phyloP scores from a whole-genome alignment of 768 basidiomycete species.

The Crassisporium funariophilum region DNA sequence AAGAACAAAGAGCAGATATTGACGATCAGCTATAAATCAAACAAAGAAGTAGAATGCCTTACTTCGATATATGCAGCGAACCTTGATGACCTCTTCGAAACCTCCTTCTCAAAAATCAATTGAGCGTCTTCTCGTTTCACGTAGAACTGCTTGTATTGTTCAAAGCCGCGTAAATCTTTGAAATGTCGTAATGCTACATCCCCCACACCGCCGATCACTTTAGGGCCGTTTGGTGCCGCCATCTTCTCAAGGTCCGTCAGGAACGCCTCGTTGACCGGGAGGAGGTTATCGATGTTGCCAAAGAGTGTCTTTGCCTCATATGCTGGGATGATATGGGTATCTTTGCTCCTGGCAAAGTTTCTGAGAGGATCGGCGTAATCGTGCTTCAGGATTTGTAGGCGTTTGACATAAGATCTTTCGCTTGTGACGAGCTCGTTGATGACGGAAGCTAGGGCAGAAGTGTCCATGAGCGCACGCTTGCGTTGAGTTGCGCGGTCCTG shows the following conservation, averaged over 20 bases:
- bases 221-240: conserved; percentile 59
- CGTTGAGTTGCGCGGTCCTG: conserved; percentile 46
- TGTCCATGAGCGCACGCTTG: conserved; percentile 64
- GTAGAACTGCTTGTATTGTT: conserved; percentile 90
- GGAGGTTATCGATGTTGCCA: conserved; percentile 87
- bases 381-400: conserved; percentile 78
- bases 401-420: conserved; percentile 85
- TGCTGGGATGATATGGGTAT: conserved; percentile 82
- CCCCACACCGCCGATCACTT: conserved; percentile 67
- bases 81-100: conserved; percentile 74
- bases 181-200: conserved; percentile 89
- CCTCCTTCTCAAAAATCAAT: conserved; percentile 80
- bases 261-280: conserved; percentile 90
- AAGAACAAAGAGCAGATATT: conserved; percentile 14
- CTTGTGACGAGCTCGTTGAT: conserved; percentile 88
- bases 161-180: conserved; percentile 80
- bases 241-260: conserved; percentile 82
- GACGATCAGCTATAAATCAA: conserved; percentile 5
- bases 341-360: conserved; percentile 79
- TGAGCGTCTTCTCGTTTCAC: conserved; percentile 93
- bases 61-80: conserved; percentile 91
- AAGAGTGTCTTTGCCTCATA: conserved; percentile 95
- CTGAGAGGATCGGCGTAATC: conserved; percentile 93
- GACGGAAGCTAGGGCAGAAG: conserved; percentile 68
- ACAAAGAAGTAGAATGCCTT: conserved; percentile 27